Base-by-base conservation (phyloP, 176 grass and related monocot genomes). In the Carex cristatella region DNA sequence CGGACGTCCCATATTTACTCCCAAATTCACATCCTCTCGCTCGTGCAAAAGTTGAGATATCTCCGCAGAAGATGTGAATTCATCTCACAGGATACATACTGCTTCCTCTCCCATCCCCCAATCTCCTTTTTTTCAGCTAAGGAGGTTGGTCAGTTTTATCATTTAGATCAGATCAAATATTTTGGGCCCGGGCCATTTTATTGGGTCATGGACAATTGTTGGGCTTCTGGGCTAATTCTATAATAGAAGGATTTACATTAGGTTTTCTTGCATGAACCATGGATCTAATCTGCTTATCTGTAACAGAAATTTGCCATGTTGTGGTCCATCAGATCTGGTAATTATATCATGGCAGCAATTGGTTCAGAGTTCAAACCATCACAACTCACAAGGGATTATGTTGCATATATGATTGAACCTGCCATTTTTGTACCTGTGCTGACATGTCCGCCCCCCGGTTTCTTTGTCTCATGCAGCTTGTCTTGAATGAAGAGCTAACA, bases 321-420 rank as follows among this genome's bases (percentile, higher is more conserved):
- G 80, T 67, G 80, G 80, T 82, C 80, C 80, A 66, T 42, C 59
- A 33, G 57, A 80, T 71, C 69, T 71, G 35, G 44, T 74, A 49
- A 74, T 58, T 80, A 80, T 61, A 37, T 65, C 13, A 37, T 82
- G 80, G 19, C 19, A 31, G 61, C 61, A 32, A 66, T 32, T 7
- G 31, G 40, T 31, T 82, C 60, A 82, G 61, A 75, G 46, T 75
- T 54, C 18, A 23, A 49, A 65, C 59, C 14, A 65, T 69, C 13
- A 69, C 31, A 69, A 69, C 13, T 82, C 60, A 82, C 79, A 81
- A 81, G 60, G 58, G 61, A 65, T 82, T 66, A 49, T 81, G 4
- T 40, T 40, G 5, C 4, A 40, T 40, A 59, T 81, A 81, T 81
- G n/a, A 48, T 82, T 82, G 79, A 51, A 65, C 79, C 79, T 82